A percentile compares a stretch with the other conserved stretches of the same genome.
Evolutionary conservation across 2,329 filamentous ascomycete species (phyloP).

Genomic region (Cladosporium oxysporum): DNA sequence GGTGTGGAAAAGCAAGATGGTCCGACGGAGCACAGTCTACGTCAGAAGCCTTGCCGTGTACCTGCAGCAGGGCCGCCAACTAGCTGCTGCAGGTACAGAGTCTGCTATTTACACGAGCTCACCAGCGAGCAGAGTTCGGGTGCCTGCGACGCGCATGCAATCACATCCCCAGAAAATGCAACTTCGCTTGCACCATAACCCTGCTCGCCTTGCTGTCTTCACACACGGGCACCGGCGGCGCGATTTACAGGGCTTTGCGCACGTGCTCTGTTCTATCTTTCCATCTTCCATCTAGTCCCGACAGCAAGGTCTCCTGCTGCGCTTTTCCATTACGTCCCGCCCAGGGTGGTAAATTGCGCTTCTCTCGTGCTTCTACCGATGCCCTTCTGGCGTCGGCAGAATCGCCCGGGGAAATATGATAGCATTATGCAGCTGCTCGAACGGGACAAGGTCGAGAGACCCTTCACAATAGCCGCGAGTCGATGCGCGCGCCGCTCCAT

Average conservation of each 20-base stretch:
- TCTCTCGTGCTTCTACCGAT: constrained; percentile 10
- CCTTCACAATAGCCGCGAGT: constrained; percentile 11
- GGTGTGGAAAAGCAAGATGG: constrained; percentile 2
- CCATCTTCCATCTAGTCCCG: background rate
- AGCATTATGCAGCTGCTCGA: background rate
- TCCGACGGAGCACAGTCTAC: constrained; percentile 1
- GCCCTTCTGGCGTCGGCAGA: constrained; percentile 16
- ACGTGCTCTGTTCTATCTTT: constrained; percentile 5
- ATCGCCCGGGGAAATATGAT: constrained; percentile 17
- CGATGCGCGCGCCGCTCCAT: constrained; percentile 16
- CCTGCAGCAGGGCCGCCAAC: constrained; percentile 8
- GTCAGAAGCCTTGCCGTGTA: constrained; percentile 10
- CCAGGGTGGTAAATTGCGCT: constrained; percentile 14
- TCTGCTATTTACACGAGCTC: constrained; percentile 9
- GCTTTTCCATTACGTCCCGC: constrained; percentile 9
- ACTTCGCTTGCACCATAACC: constrained; percentile 16
- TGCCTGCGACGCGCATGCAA: constrained; percentile 9
- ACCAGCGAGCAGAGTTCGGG: background rate
- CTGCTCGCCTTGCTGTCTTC: constrained; percentile 19
- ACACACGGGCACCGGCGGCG: constrained; percentile 7
- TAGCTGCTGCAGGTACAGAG: constrained; percentile 17
- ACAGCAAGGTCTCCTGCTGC: background rate
- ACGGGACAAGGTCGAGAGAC: background rate
- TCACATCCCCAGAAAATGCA: constrained; percentile 18
- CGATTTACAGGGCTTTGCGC: constrained; percentile 6